Evolutionary conservation across 257 asterid species (phyloP), one percentile per base, ranked within the genome.

Genomic region (Anisodus tanguticus): DNA sequence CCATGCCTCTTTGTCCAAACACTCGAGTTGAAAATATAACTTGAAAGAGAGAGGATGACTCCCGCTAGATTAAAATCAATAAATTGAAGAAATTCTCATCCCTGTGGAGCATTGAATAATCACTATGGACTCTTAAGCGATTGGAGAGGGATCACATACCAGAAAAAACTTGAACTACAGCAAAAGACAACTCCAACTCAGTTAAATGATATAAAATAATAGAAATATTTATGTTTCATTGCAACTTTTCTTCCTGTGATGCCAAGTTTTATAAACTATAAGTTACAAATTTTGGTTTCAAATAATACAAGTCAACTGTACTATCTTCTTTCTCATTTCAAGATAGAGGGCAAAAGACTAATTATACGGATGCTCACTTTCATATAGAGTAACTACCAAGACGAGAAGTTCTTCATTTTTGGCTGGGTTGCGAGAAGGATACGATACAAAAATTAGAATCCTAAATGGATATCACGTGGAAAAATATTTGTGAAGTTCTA

Each of bases 311-410:
- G 47, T 72, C 41, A 19, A 49, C 58, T 74, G 11, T 19, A 11
- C 60, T 74, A 9, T 72, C 80, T 74, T 74, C 80, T 74, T 74
- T 49, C 80, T 72, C 80, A 6, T 72, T 6, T 37, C 39, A 49
- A 72, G 60, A 72, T 19, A 47, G 45, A 19, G 80, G 43, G 60
- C 5, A 47, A 47, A 47, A 12, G 74, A 47, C 60, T 47, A 26
- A 72, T 72, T 72, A 5, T 72, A 47, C 39, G 26, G 80, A 19
- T 39, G 53, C 0, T 68, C 53, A 68, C 55, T 12, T 72, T 51
- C 58, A 47, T 72, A 72, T 22, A n/a, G 58, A 22, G 59, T 6
- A 72, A 72, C 80, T 72, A 11, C 59, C 41, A 47, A 19, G 59
- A 47, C 3, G 2, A 72, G 80, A 6, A 72, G 60, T 11, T 47